Conservation (phyloP, 73 alveolate species). For the Tetrahymena thermophila region DNA sequence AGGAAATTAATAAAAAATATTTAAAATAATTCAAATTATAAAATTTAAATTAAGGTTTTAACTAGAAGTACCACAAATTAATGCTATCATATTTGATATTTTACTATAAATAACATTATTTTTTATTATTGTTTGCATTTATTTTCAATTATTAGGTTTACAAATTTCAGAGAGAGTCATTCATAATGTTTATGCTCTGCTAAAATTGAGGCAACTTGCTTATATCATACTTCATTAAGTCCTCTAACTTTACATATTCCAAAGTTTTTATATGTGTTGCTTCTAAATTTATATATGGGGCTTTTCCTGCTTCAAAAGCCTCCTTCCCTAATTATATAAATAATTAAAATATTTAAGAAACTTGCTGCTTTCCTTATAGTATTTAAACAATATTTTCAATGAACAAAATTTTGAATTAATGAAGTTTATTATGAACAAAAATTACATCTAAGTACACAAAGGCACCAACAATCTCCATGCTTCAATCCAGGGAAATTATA, state of each 20-base stretch:
- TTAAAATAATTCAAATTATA: too few relatives aligned
- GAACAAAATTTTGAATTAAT: too few relatives aligned
- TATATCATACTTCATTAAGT: neutral
- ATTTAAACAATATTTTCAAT: too few relatives aligned
- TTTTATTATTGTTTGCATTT: too few relatives aligned
- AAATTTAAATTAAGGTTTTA: too few relatives aligned
- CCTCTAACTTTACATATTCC: neutral
- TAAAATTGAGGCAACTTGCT: neutral
- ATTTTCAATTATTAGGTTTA: too few relatives aligned
- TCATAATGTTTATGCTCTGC: neutral
- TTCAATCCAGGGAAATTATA: neutral
- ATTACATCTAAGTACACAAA: neutral
- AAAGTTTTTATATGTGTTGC: neutral
- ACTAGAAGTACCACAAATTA: too few relatives aligned
- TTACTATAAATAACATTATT: neutral
- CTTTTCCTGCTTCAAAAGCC: neutral
- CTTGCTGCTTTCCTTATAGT: neutral
- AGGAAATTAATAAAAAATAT: too few relatives aligned
- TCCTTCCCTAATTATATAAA: neutral
- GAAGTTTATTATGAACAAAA: neutral
- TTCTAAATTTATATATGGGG: neutral
- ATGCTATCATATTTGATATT: too few relatives aligned
- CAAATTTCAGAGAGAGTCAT: neutral
- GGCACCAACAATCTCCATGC: conserved; percentile 6
- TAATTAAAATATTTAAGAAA: neutral